Percentiles rank a stretch among this genome's conserved stretches.
Conservation (phyloP, 1,139 yeast genomes). For the Candida glucosophila region DNA sequence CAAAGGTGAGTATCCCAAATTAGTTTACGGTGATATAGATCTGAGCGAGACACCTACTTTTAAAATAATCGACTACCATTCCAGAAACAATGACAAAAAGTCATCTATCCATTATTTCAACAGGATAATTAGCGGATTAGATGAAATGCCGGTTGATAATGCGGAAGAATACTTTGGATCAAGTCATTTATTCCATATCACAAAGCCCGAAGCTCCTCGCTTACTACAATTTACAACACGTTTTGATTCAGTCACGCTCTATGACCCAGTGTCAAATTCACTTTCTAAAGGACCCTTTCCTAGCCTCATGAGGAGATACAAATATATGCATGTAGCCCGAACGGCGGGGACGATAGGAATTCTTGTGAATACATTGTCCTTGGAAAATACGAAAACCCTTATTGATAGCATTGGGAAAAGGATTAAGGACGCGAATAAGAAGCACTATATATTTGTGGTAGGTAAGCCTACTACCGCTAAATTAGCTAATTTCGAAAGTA, state of each 20-base stretch:
- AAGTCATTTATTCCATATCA: constrained; percentile 63
- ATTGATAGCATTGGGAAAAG: constrained; percentile 52
- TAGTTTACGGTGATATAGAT: constrained; percentile 45
- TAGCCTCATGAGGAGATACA: constrained; percentile 72
- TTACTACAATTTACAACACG: constrained; percentile 66
- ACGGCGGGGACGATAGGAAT: constrained; percentile 90
- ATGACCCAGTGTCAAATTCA: constrained; percentile 26
- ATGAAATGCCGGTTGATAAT: constrained; percentile 1
- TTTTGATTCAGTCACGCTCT: constrained; percentile 44
- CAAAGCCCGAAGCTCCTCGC: constrained; percentile 71
- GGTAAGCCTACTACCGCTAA: constrained; percentile 99
- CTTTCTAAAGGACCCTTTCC: constrained; percentile 57
- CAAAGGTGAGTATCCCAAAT: constrained; percentile 26
- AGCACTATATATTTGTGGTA: constrained; percentile 87
- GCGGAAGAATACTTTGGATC: constrained; percentile 33
- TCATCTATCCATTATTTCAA: constrained; percentile 10
- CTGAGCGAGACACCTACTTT: constrained; percentile 5
- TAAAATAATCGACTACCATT: constrained; percentile 14
- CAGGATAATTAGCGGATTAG: constrained; percentile 15
- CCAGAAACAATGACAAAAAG: constrained; percentile 1
- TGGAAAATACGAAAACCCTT: constrained; percentile 58
- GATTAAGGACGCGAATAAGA: constrained; percentile 72
- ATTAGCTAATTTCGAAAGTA: constrained; percentile 84
- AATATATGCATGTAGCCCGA: constrained; percentile 80
- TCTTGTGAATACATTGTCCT: constrained; percentile 78